Evolutionary conservation across 106 monocot genomes (phyloP).

Genomic region (Amphibolis antarctica): DNA sequence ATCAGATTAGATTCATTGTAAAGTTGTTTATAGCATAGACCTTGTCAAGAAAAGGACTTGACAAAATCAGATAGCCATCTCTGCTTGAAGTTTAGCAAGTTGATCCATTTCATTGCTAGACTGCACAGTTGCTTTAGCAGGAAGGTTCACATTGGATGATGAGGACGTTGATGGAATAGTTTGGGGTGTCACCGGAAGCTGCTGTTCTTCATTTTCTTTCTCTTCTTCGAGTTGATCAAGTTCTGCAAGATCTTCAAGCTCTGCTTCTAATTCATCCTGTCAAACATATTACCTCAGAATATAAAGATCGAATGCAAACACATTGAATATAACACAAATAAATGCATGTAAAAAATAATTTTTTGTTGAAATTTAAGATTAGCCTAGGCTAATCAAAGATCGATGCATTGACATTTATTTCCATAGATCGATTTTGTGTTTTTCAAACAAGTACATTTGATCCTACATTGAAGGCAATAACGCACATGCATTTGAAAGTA

Average conservation of each 20-base stretch:
- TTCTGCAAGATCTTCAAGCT: conserved; percentile 21
- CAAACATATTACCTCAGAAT: not conserved
- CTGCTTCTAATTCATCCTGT: conserved; percentile 62
- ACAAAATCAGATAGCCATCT: conserved; percentile 8
- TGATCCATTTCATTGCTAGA: not conserved
- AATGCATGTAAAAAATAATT: not conserved
- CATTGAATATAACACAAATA: not conserved
- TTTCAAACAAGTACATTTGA: no score
- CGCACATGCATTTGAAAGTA: no score
- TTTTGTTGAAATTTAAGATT: no score
- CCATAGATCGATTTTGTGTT: no score
- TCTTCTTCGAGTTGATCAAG: not conserved
- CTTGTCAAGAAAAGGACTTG: no score
- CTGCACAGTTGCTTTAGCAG: not conserved
- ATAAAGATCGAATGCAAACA: not conserved
- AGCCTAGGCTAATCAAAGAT: no score
- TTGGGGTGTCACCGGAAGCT: not conserved
- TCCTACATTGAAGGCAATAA: no score
- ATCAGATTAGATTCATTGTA: no score
- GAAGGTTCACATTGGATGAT: not conserved
- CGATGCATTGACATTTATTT: no score
- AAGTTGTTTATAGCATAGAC: no score
- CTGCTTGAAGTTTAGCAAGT: conserved; percentile 9
- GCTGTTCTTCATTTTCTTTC: not conserved
- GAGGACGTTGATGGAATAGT: not conserved